Conservation (phyloP, 495 filamentous ascomycete genomes). For the Penicillium silybi region DNA sequence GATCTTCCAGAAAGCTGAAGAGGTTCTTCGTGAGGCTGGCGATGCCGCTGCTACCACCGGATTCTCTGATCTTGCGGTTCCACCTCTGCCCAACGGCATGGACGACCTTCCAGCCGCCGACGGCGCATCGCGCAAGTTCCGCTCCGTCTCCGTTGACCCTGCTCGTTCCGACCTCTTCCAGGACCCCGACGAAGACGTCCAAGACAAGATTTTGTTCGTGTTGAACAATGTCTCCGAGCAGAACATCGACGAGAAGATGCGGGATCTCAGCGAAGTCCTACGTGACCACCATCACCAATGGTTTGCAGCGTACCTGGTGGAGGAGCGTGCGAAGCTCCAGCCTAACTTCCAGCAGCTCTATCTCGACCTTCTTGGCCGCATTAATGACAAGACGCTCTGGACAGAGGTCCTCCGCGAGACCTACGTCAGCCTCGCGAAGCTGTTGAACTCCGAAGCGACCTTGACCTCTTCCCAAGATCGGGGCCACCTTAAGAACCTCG, state of each 20-base stretch:
- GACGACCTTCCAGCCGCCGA: constrained; percentile 57
- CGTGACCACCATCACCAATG: constrained; percentile 83
- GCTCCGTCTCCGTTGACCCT: constrained; percentile 69
- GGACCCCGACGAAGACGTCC: constrained; percentile 76
- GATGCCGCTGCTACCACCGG: constrained; percentile 32
- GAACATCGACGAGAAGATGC: constrained; percentile 77
- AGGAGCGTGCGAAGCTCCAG: constrained; percentile 92
- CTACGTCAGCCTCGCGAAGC: constrained; percentile 74
- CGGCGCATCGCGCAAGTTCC: constrained; percentile 55
- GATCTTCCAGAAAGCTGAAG: constrained; percentile 74
- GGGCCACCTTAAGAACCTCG: constrained; percentile 85
- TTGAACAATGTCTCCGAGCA: constrained; percentile 92
- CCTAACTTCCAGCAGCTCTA: constrained; percentile 94
- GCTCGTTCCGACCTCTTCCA: constrained; percentile 59
- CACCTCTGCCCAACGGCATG: constrained; percentile 59
- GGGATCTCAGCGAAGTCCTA: constrained; percentile 72
- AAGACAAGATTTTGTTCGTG: constrained; percentile 92
- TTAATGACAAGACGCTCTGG: constrained; percentile 75
- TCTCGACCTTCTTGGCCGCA: constrained; percentile 79
- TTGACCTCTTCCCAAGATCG: constrained; percentile 76
- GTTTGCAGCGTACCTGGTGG: constrained; percentile 95
- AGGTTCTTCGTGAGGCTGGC: constrained; percentile 66
- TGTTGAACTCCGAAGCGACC: constrained; percentile 85
- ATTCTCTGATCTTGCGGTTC: constrained; percentile 36
- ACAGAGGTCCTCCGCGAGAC: constrained; percentile 89